Evolutionary conservation across 768 basidiomycete genomes (phyloP).

Genomic region (Amanita phalloides): DNA sequence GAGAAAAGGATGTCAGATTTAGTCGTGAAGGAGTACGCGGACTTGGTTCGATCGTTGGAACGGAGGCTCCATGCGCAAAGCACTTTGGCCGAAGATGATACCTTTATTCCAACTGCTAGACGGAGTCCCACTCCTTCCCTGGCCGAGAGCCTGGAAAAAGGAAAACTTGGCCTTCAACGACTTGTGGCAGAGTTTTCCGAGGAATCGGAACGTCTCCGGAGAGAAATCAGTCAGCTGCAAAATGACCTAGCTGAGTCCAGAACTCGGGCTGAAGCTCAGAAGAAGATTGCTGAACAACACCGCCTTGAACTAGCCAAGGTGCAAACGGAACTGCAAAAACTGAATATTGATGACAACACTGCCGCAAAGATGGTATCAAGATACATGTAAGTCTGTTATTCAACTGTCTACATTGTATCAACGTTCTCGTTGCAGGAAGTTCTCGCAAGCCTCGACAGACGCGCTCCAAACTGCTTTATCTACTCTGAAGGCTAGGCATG

Average conservation of each 20-base stretch:
- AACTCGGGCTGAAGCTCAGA: slow-evolving; percentile 35
- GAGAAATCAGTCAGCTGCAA: slow-evolving; percentile 30
- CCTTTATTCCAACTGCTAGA: slow-evolving; percentile 1
- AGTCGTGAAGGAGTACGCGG: slow-evolving; percentile 65
- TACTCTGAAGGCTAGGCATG: slow-evolving; percentile 49
- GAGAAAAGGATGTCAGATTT: slow-evolving; percentile 51
- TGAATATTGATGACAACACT: slow-evolving; percentile 55
- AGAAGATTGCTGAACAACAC: slow-evolving; percentile 28
- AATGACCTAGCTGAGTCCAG: slow-evolving; percentile 31
- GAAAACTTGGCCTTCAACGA: slow-evolving; percentile 35
- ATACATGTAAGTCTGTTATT: slow-evolving; percentile 52
- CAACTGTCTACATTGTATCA: background rate
- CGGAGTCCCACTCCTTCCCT: slow-evolving; percentile 9
- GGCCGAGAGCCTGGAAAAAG: slow-evolving; percentile 32
- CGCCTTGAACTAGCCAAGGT: slow-evolving; percentile 33
- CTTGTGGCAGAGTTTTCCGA: slow-evolving; percentile 38
- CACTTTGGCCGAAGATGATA: background rate
- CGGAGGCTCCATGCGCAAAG: slow-evolving; percentile 16
- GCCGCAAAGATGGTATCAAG: slow-evolving; percentile 78
- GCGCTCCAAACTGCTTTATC: slow-evolving; percentile 50
- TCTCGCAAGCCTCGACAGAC: slow-evolving; percentile 68
- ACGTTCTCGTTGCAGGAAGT: slow-evolving; percentile 43
- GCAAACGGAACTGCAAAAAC: slow-evolving; percentile 41
- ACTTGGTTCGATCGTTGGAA: slow-evolving; percentile 58
- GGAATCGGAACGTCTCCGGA: slow-evolving; percentile 35